Conservation (phyloP, 2,329 filamentous ascomycete species). For the Aspergillus unguis region DNA sequence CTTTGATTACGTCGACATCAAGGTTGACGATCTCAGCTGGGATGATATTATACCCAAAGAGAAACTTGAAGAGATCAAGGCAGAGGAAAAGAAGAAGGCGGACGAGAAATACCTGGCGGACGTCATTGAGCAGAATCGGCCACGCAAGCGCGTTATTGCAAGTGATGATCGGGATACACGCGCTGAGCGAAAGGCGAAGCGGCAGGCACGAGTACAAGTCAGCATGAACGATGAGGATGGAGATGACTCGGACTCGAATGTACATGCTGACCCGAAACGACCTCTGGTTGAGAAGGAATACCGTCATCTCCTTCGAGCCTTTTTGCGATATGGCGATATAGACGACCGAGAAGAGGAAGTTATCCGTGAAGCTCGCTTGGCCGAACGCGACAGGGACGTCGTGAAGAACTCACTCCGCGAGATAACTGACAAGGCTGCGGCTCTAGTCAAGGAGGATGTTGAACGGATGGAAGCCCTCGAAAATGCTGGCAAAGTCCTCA, state of each 20-base stretch:
- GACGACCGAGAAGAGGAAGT: constrained; percentile 86
- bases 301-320: constrained; percentile 83
- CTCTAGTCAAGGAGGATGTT: constrained; percentile 70
- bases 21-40: constrained; percentile 90
- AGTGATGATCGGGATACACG: constrained; percentile 52
- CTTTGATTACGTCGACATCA: constrained; percentile 94
- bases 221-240: constrained; percentile 68
- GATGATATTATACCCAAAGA: constrained; percentile 97
- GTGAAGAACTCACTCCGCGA: constrained; percentile 73
- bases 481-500: constrained; percentile 72
- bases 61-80: constrained; percentile 82
- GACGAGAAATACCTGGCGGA: constrained; percentile 79
- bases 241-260: constrained; percentile 64
- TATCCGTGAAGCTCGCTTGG: constrained; percentile 78
- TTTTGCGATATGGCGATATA: constrained; percentile 85
- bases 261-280: constrained; percentile 74
- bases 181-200: constrained; percentile 66
- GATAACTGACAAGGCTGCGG: constrained; percentile 68
- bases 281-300: constrained; percentile 90
- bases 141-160: constrained; percentile 67
- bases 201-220: constrained; percentile 64
- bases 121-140: constrained; percentile 79
- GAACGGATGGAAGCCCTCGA: constrained; percentile 62
- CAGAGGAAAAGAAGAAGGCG: constrained; percentile 78
- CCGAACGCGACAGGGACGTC: constrained; percentile 76